Conservation (phyloP, 1,284 basidiomycete genomes). For the Grifola frondosa region DNA sequence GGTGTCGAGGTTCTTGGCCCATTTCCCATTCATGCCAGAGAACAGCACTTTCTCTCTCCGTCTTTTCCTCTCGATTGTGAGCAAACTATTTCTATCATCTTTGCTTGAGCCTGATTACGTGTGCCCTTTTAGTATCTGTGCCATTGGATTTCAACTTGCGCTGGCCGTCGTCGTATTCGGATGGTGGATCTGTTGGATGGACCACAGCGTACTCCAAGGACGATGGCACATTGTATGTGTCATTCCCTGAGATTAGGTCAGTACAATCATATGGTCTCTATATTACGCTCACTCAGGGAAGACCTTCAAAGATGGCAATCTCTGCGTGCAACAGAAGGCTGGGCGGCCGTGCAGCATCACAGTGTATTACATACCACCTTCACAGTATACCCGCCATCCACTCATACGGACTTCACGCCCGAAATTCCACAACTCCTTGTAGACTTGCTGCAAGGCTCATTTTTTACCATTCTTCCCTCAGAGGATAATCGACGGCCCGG, state of each 20-base stretch:
- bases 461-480: constrained; percentile 59
- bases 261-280: constrained; percentile 5
- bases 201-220: constrained; percentile 34
- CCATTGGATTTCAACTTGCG: constrained; percentile 43
- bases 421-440: constrained; percentile 43
- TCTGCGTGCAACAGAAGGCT: constrained; percentile 73
- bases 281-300: not conserved
- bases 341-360: constrained; percentile 78
- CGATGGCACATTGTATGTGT: constrained; percentile 52
- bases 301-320: constrained; percentile 54
- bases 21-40: constrained; percentile 78
- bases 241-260: constrained; percentile 62
- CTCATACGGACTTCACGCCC: not conserved
- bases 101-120: not conserved
- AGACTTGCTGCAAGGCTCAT: constrained; percentile 58
- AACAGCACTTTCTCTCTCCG: constrained; percentile 76
- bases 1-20: constrained; percentile 68
- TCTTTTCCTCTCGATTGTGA: constrained; percentile 68
- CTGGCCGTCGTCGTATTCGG: constrained; percentile 68
- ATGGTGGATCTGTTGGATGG: constrained; percentile 62
- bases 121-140: constrained; percentile 37
- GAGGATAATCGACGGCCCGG: constrained; percentile 13
- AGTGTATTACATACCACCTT: constrained; percentile 62
- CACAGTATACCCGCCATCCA: constrained; percentile 49
- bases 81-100: constrained; percentile 9